Evolutionary conservation across 2,329 filamentous ascomycete species (phyloP), one percentile per base, ranked within the genome.

Genomic region (Colletotrichum musae): DNA sequence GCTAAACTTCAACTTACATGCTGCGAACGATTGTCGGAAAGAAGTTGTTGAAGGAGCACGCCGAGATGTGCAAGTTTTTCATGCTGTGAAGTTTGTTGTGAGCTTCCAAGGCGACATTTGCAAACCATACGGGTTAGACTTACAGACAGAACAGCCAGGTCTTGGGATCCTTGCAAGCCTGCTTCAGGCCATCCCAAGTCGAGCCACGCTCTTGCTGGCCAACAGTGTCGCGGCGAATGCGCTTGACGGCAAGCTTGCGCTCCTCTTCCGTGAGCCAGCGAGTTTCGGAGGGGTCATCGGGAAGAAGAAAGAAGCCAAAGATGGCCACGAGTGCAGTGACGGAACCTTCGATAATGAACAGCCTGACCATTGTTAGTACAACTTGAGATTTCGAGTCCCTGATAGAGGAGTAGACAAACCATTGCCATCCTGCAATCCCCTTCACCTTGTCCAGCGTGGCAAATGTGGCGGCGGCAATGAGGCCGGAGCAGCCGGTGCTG

Each of bases 301-400:
- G 77, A 0, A 80, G 74, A 47, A 79, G 74, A 71, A 82, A 82
- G 36, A 82, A 78, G 6, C 80, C 80, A 6, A 79, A 81, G 0
- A 82, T 75, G 10, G 81, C 77, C 13, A 79, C 78, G 32, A 82
- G 81, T 6, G 71, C 80, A 4, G 79, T 81, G 10, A 82, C 76
- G 28, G 80, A 64, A 16, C 71, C 72, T 48, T 82, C 69, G 10
- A 71, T 71, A 24, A 70, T 63, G 21, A 63, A 48, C 10, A 70
- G 54, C 68, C 63, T 67, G n/a, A 6, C 1, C 16, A 2, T 1
- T 15, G 6, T 32, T 15, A 7, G 9, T 12, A 58, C 13, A 45
- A 39, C 6, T 15, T 39, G 1, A 24, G 4, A 6, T 32, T 15
- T 18, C 16, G 6, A 6, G n/a, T 24, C 15, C 5, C 2, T 16